Conservation (phyloP, 495 filamentous ascomycete species). For the Poronia punctata region DNA sequence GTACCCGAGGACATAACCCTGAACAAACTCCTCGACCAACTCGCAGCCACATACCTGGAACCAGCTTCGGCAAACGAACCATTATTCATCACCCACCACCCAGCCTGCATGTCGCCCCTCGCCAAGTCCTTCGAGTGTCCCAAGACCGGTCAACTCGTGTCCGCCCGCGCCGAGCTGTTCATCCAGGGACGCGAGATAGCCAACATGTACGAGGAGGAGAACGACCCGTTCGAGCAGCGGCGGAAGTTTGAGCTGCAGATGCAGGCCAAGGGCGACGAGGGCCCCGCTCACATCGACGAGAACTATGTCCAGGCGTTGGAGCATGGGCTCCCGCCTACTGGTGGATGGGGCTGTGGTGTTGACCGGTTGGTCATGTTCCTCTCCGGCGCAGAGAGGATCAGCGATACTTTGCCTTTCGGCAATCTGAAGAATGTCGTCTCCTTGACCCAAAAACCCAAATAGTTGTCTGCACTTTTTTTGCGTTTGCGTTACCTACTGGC, state of each 20-base stretch:
- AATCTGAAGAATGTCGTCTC: slow-evolving; percentile 63
- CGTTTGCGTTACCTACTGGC: background rate
- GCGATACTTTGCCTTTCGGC: slow-evolving; percentile 81
- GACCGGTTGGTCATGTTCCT: slow-evolving; percentile 89
- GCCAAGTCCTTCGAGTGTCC: slow-evolving; percentile 73
- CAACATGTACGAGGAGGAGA: slow-evolving; percentile 98
- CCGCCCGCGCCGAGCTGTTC: slow-evolving; percentile 85
- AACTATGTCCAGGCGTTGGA: slow-evolving; percentile 76
- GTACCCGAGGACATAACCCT: slow-evolving; percentile 47
- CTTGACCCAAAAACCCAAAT: slow-evolving; percentile 19
- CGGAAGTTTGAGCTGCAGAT: slow-evolving; percentile 65
- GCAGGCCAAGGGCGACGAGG: slow-evolving; percentile 27
- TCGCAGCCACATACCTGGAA: slow-evolving; percentile 73
- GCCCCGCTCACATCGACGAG: slow-evolving; percentile 57
- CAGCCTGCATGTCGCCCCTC: slow-evolving; percentile 84
- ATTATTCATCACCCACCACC: slow-evolving; percentile 89
- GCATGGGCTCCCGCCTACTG: slow-evolving; percentile 85
- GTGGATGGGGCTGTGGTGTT: slow-evolving; percentile 91
- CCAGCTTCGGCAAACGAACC: slow-evolving; percentile 54
- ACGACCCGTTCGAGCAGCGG: slow-evolving; percentile 80
- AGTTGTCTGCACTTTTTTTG: too few species aligned
- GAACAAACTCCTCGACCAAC: slow-evolving; percentile 75
- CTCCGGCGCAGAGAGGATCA: slow-evolving; percentile 64
- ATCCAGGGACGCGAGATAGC: slow-evolving; percentile 71
- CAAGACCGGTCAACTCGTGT: slow-evolving; percentile 53